These are phyloP conservation scores for Rubia yunnanensis DNA, from an alignment of 257 asterid species.

Conservation along the genomic window DNA sequence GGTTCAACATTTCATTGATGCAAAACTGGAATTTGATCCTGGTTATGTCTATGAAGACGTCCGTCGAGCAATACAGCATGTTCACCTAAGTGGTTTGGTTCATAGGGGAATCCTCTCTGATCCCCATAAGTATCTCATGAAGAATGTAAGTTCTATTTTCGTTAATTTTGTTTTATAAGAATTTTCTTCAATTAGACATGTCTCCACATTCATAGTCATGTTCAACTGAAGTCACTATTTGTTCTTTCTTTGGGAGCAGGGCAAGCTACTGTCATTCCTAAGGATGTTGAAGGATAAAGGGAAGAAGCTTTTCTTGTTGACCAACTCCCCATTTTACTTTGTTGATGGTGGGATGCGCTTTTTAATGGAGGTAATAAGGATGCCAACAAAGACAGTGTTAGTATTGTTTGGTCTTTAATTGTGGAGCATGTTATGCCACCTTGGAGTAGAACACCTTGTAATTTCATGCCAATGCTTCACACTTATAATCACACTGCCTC, in stretches of 20 bases:
- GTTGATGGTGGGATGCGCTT: constrained; percentile 97
- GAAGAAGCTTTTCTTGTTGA: constrained; percentile 86
- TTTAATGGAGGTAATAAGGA: constrained; percentile 68
- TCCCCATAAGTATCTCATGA: constrained; percentile 73
- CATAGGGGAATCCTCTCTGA: constrained; percentile 82
- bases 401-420: background rate
- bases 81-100: constrained; percentile 76
- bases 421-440: background rate
- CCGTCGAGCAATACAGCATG: constrained; percentile 84
- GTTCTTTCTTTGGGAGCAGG: constrained; percentile 35
- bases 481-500: background rate
- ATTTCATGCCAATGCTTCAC: background rate
- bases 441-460: background rate
- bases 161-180: background rate
- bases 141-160: constrained; percentile 49
- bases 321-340: constrained; percentile 87
- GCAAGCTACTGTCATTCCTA: constrained; percentile 58
- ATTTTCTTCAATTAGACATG: background rate
- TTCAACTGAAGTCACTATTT: constrained; percentile 11
- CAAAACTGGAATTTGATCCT: constrained; percentile 89
- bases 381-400: constrained; percentile 6
- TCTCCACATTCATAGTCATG: background rate
- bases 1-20: constrained; percentile 93
- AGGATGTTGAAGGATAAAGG: constrained; percentile 82
- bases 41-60: constrained; percentile 87